Conservation (phyloP, 139 green algal genomes). For the Chlamydomonas incerta region DNA sequence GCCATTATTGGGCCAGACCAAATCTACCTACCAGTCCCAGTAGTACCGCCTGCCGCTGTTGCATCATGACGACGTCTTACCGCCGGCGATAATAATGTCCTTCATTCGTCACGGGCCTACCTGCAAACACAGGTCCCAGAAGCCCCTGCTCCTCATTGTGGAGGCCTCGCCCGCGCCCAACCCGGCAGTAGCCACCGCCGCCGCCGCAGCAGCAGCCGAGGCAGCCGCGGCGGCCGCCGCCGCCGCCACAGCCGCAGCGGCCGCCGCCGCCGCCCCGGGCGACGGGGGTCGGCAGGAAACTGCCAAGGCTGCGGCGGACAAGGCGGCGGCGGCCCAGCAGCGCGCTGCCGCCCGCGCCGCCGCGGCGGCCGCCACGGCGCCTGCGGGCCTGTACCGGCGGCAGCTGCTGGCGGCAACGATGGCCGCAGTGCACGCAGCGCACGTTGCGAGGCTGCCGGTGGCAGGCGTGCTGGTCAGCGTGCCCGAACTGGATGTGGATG, state of each 20-base stretch:
- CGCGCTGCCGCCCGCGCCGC: not conserved
- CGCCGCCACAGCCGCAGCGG: no score
- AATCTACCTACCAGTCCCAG: no score
- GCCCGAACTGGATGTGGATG: not conserved
- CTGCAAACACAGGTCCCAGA: no score
- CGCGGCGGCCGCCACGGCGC: not conserved
- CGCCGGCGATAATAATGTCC: not conserved
- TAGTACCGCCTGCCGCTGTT: no score
- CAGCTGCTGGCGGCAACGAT: constrained; percentile 2
- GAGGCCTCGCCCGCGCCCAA: not conserved
- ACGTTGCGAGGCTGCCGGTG: constrained; percentile 14
- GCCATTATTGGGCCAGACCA: no score
- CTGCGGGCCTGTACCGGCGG: not conserved
- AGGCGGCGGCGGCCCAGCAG: not conserved
- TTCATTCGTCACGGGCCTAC: no score
- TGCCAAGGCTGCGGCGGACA: not conserved
- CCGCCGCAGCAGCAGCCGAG: no score
- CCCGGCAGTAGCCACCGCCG: not conserved
- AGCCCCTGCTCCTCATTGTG: constrained; percentile 49
- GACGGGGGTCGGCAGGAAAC: no score
- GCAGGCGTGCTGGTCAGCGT: not conserved
- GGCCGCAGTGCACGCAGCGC: not conserved
- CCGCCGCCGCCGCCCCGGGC: no score
- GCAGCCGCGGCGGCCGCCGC: no score
- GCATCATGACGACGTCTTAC: no score